phyloP scores from a whole-genome alignment of 345 rosid genomes.

The Arabis hirsuta region DNA sequence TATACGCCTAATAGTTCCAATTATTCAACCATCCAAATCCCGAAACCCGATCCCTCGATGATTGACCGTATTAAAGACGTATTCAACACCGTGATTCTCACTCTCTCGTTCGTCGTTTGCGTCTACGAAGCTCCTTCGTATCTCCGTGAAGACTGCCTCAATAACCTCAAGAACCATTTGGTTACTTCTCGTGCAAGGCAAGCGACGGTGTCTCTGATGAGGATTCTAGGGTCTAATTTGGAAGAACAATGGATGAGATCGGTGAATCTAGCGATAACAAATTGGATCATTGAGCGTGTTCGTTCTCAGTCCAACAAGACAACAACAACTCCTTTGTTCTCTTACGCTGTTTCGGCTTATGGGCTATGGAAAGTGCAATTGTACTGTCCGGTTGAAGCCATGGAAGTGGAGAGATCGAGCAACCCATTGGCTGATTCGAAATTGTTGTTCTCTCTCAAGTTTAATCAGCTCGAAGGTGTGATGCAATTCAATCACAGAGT shows the following conservation, averaged over 20 bases:
- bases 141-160: constrained; percentile 63
- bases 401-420: constrained; percentile 66
- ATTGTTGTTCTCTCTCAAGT: constrained; percentile 70
- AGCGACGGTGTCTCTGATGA: constrained; percentile 60
- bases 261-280: constrained; percentile 72
- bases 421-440: constrained; percentile 56
- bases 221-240: constrained; percentile 67
- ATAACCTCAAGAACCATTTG: constrained; percentile 55
- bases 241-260: constrained; percentile 95
- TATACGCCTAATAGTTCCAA: constrained; percentile 51
- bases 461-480: constrained; percentile 89
- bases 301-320: constrained; percentile 10
- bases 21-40: constrained; percentile 47
- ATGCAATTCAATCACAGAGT: constrained; percentile 73
- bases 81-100: constrained; percentile 62
- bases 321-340: constrained; percentile 59
- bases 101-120: constrained; percentile 62
- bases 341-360: constrained; percentile 61
- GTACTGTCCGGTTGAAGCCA: constrained; percentile 83
- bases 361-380: constrained; percentile 87
- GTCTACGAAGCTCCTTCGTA: constrained; percentile 79
- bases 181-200: constrained; percentile 45
- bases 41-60: constrained; percentile 41
- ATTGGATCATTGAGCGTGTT: constrained; percentile 65
- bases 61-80: constrained; percentile 49